Evolutionary conservation across 2,329 filamentous ascomycete species (phyloP), one percentile per base, ranked within the genome.

Genomic region (Fusarium fujikuroi): DNA sequence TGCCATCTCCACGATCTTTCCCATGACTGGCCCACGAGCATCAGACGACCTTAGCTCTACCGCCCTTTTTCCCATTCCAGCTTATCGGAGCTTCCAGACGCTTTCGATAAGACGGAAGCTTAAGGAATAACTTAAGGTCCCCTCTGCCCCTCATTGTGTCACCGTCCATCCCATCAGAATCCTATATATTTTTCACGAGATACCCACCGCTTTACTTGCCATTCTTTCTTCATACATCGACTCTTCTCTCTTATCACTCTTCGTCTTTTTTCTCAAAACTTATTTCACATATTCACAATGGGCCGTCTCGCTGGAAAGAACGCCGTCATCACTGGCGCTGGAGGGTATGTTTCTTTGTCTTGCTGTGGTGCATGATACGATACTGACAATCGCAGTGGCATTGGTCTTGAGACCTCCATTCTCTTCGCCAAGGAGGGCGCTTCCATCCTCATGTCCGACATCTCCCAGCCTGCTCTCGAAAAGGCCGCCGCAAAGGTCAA

Each of bases 371-470:
- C 14, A 30, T 15, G 6, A 28, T 28, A 37, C 69, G 5, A 30
- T 39, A 37, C 71, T 70, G 43, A 77, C 60, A 11, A 12, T 42
- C 12, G 28, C 79, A 95, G 95, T 79, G 95, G 95, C 79, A 98
- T 98, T 79, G 95, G 95, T 75, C 92, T 98, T 54, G 95, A 98
- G 85, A 97, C 95, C 5, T 90, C 89, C 63, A 95, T 98, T 76
- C 92, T 97, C 66, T 97, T 98, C 80, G 92, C 92, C 67, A 92
- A 92, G 73, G 95, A 98, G 85, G 95, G 95, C 70, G 95, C 94
- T 79, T 92, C 89, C 70, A 90, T 98, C 63, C 85, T 97, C 74
- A 91, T 98, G 90, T 89, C 92, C 69, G 95, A 98, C 80, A 94
- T 97, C 76, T 95, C 94, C 9, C 89, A 87, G 49, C 90, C 91